phyloP scores from a whole-genome alignment of 2,329 filamentous ascomycete species.

The Mollisiaceae sp. region DNA sequence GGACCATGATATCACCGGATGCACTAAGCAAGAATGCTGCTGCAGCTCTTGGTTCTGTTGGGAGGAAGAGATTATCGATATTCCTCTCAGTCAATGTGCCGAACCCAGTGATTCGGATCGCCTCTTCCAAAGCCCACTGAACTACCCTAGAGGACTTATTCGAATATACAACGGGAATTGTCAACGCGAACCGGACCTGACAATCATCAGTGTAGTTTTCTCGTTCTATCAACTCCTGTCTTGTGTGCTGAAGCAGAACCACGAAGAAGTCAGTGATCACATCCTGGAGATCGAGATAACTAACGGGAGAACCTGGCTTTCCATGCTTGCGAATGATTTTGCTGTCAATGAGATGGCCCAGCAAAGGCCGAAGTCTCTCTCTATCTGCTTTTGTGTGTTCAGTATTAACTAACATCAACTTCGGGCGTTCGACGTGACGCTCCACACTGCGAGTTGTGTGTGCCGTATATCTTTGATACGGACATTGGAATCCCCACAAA shows the following conservation, averaged over 20 bases:
- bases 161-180: constrained; percentile 26
- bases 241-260: constrained; percentile 27
- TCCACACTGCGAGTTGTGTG: constrained; percentile 11
- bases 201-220: constrained; percentile 6
- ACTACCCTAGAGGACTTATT: constrained; percentile 20
- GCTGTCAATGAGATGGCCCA: constrained; percentile 19
- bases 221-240: constrained; percentile 22
- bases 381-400: constrained; percentile 22
- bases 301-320: not conserved
- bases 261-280: constrained; percentile 27
- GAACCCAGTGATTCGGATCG: constrained; percentile 15
- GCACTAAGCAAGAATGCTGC: constrained; percentile 34
- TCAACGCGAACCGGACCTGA: constrained; percentile 24
- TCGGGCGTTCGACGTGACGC: constrained; percentile 23
- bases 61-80: constrained; percentile 36
- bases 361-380: constrained; percentile 13
- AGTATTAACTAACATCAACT: constrained; percentile 28
- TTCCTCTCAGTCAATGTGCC: not conserved
- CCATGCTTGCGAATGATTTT: constrained; percentile 26
- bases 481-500: constrained; percentile 28
- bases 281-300: constrained; percentile 28
- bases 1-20: constrained; percentile 13
- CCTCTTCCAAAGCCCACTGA: constrained; percentile 21
- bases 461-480: constrained; percentile 14
- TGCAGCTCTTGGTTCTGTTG: constrained; percentile 39